Evolutionary conservation across 179 eudicot genomes (phyloP), one percentile per base, ranked within the genome.

Genomic region (Silene noctiflora): DNA sequence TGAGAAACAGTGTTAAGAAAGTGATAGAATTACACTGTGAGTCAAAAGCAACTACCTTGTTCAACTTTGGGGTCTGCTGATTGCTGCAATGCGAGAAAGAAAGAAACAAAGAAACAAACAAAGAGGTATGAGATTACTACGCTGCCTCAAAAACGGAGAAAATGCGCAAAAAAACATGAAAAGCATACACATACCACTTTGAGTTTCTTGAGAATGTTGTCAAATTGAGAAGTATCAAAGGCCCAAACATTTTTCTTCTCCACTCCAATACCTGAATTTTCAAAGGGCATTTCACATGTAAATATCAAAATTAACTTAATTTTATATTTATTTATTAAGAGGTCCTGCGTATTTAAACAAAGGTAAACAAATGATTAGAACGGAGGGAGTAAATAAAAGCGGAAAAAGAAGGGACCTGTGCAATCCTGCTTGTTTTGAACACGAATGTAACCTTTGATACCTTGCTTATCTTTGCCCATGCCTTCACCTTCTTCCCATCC

Each of bases 401-500:
- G 6, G 6, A 4, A 4, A 14, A 53, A 9, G n/a, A 11, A 12
- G 10, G 12, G 0, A 90, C 94, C 95, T 65, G 76, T 16, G 19
- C 86, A 86, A 62, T 90, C 95, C 80, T 90, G 95, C 46, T 90
- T 90, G 84, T 90, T 88, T 76, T 85, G 79, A 83, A 90, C 95
- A 48, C 95, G 80, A 46, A 90, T 86, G 77, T 90, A 83, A 24
- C 95, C 95, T 83, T 88, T 90, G 80, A 90, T 90, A n/a, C 95
- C 95, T 85, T 90, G 95, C 78, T 90, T 90, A 12, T 90, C 91
- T 76, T 89, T 90, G 12, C 95, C 95, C 69, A 90, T 89, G 0
- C 95, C 95, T 86, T 90, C 95, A n/a, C 95, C 95, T 89, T 90
- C 95, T 80, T 90, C 92, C 95, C 95, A 90, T 29, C 95, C 95